Evolutionary conservation across 1,284 basidiomycete genomes (phyloP), one percentile per base, ranked within the genome.

Genomic region (Papiliotrema laurentii): DNA sequence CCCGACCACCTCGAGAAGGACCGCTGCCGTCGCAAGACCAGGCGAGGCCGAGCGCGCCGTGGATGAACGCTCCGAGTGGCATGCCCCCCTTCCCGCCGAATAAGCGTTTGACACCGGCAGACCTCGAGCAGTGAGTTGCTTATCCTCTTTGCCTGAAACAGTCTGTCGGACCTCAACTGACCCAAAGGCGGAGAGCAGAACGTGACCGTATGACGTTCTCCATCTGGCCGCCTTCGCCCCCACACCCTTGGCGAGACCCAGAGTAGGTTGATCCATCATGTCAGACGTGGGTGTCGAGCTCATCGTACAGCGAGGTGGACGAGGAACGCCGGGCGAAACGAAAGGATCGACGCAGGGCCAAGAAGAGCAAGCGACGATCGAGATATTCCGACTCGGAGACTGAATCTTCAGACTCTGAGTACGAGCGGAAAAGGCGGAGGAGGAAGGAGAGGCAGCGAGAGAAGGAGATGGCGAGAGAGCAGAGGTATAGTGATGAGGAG

Each of bases 191-290:
- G 38, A 51, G n/a, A 14, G 22, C 49, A 93, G 91, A 90, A 66
- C 78, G 91, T 45, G 84, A 86, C 54, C 76, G 66, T 2, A 83
- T 76, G 11, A 79, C 78, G 5, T 68, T 86, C 2, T 80, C 80
- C 56, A 79, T 92, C 43, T 96, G 91, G 91, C 91, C 91, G 0
- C 73, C 82, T 1, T 93, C 90, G 3, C 91, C 91, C 0, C 85
- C 85, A 59, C 80, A 54, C 25, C 60, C 70, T 1, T 66, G 58
- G 49, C 50, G 54, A 37, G 65, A 68, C 37, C 65, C 68, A 52
- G 68, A 66, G 64, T 68, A 43, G 49, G 78, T 24, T 80, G 81
- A 45, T 72, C 77, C 44, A 78, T 81, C 25, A 71, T 26, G 5
- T 45, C 19, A n/a, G 25, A 26, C 21, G 5, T n/a, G 4, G 18